Percentiles rank a stretch among this genome's conserved stretches.
Conservation (phyloP, 805 yeast species). For the Yamadazyma tumulicola region DNA sequence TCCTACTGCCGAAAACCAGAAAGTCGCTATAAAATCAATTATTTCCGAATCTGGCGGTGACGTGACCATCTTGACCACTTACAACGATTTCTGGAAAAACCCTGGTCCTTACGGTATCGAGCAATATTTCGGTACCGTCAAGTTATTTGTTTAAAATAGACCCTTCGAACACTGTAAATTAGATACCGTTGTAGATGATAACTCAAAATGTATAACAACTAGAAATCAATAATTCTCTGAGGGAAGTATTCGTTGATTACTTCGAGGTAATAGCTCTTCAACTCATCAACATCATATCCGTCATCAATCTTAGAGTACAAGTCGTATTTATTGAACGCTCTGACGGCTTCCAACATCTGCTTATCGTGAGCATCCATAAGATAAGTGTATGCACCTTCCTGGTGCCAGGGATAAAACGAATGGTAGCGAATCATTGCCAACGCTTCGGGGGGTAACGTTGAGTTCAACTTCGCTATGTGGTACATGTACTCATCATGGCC, state of each 20-base stretch:
- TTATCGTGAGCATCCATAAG: constrained; percentile 62
- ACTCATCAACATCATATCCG: constrained; percentile 43
- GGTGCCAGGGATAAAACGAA: constrained; percentile 75
- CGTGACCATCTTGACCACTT: constrained; percentile 74
- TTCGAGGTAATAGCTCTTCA: constrained; percentile 58
- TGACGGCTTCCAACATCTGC: constrained; percentile 59
- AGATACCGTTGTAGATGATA: not conserved
- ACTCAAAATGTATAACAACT: constrained; percentile 2
- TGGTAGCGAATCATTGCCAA: constrained; percentile 74
- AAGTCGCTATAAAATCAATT: constrained; percentile 61
- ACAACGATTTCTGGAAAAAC: constrained; percentile 78
- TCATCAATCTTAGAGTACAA: constrained; percentile 60
- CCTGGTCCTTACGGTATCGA: constrained; percentile 86
- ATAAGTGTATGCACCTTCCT: constrained; percentile 62
- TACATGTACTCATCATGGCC: constrained; percentile 81
- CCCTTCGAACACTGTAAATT: not conserved
- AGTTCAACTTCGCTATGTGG: constrained; percentile 62
- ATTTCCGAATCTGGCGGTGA: constrained; percentile 55
- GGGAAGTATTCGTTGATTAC: constrained; percentile 70
- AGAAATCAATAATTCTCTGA: constrained; percentile 52
- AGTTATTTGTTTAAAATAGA: constrained; percentile 22
- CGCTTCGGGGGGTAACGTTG: constrained; percentile 61
- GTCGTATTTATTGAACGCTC: constrained; percentile 66
- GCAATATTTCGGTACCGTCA: constrained; percentile 75
- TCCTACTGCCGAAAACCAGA: constrained; percentile 70